Base-by-base conservation (phyloP, 257 asterid genomes). In the Phtheirospermum japonicum region DNA sequence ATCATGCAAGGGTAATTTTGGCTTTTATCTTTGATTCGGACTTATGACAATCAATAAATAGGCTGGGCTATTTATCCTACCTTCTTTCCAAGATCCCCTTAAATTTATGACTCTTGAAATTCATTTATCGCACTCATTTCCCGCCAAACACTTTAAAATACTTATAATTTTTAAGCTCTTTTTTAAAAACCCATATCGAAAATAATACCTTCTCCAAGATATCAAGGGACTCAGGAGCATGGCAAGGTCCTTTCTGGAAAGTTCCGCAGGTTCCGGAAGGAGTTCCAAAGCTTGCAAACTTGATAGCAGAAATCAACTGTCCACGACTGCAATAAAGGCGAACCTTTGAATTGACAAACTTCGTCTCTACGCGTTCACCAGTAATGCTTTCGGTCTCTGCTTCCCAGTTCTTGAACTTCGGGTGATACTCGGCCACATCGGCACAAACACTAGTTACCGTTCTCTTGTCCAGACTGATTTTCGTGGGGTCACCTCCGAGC, bases 281-380 rank as follows among this genome's bases (percentile, higher is more conserved):
- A 62, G 96, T 92, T 71, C 99, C 99, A 17, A 89, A 92, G 87
- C 99, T 92, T 9, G 99, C 99, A 75, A 92, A 92, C 76, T 86
- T 85, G 65, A 92, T 86, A 32, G 95, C 72, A 59, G 97, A 74
- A 59, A 92, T 92, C n/a, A 77, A 69, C 57, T 83, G 81, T 11
- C 95, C 91, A 0, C 75, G 74, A 23, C 80, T 80, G 68, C 97
- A 89, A 5, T 31, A 79, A 63, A 92, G 94, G 69, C 74, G 97
- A 50, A 85, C 80, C 76, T 89, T 89, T 33, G 97, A 90, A 9
- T 65, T 80, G 77, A 60, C 93, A 72, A 81, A 77, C 2, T 7
- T 50, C 71, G 75, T 49, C 71, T 77, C 85, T 68, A 80, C 70
- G 8, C 82, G 56, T 66, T 54, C 79, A 14, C 87, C 97, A 10